phyloP scores from a whole-genome alignment of 2,329 filamentous ascomycete species.

The Trichoderma breve region DNA sequence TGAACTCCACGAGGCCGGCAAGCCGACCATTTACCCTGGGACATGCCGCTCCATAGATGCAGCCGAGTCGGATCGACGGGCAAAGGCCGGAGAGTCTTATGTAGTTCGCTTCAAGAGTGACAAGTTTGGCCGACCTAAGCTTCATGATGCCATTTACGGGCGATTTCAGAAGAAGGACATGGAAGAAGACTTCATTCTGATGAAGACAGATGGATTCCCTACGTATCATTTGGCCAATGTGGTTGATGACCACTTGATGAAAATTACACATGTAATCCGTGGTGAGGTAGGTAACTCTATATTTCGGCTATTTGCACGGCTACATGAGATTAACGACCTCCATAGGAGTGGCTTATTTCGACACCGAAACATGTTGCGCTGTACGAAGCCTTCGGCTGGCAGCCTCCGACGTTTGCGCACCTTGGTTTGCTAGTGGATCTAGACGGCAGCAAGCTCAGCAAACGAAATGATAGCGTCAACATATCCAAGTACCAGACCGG shows the following conservation, averaged over 20 bases:
- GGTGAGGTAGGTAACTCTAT: constrained; percentile 62
- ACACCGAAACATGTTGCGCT: constrained; percentile 71
- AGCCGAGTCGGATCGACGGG: constrained; percentile 69
- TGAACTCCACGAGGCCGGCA: constrained; percentile 53
- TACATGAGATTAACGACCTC: not conserved
- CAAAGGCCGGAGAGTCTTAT: constrained; percentile 65
- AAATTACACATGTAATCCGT: constrained; percentile 91
- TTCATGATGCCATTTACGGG: constrained; percentile 80
- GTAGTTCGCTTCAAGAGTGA: constrained; percentile 74
- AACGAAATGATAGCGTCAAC: constrained; percentile 62
- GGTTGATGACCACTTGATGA: constrained; percentile 92
- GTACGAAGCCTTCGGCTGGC: constrained; percentile 77
- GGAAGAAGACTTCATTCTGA: constrained; percentile 79
- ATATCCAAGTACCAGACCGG: constrained; percentile 50
- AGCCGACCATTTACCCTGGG: constrained; percentile 52
- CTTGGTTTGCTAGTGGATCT: constrained; percentile 70
- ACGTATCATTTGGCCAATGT: constrained; percentile 98
- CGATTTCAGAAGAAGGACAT: constrained; percentile 53
- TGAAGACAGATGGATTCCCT: constrained; percentile 88
- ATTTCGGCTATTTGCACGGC: not conserved
- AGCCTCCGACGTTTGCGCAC: constrained; percentile 72
- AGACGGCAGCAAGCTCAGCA: constrained; percentile 77
- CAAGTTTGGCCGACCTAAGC: constrained; percentile 54
- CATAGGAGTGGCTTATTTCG: constrained; percentile 88
- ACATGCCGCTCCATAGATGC: constrained; percentile 67